phyloP scores from a whole-genome alignment of 73 alveolate genomes.

The Paramecium sonneborni region DNA sequence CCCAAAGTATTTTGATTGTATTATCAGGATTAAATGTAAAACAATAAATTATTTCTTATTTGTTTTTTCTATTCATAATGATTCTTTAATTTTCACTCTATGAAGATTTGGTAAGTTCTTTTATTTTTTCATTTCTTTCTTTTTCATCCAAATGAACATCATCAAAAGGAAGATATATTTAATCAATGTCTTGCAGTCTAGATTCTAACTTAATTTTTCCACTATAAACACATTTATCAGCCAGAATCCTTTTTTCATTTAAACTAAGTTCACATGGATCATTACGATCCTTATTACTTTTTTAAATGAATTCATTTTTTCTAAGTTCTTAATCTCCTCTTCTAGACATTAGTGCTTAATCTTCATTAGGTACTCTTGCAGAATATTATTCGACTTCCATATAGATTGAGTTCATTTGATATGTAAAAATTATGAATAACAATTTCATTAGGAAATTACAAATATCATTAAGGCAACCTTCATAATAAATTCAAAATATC shows the following conservation, averaged over 20 bases:
- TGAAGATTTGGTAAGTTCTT: neutral
- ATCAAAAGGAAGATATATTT: neutral
- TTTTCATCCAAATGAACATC: neutral
- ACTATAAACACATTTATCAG: neutral
- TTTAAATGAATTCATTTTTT: neutral
- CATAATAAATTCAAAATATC: neutral
- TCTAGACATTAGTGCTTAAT: neutral
- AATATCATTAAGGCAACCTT: neutral
- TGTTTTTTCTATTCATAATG: neutral
- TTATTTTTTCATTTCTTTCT: neutral
- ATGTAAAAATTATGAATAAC: neutral
- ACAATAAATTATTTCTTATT: neutral
- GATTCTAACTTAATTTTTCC: neutral
- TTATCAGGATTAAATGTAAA: conserved; percentile 14
- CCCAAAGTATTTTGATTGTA: conserved; percentile 13
- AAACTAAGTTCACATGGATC: neutral
- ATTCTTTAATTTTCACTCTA: neutral
- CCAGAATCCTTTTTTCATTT: neutral
- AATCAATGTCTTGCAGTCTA: neutral
- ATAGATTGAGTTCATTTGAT: neutral
- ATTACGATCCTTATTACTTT: neutral
- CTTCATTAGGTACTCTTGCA: neutral
- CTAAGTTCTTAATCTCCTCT: neutral
- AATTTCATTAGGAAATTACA: neutral
- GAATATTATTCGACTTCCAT: conserved; percentile 11